phyloP scores from a whole-genome alignment of 768 basidiomycete species.

The Pleurotus giganteus region DNA sequence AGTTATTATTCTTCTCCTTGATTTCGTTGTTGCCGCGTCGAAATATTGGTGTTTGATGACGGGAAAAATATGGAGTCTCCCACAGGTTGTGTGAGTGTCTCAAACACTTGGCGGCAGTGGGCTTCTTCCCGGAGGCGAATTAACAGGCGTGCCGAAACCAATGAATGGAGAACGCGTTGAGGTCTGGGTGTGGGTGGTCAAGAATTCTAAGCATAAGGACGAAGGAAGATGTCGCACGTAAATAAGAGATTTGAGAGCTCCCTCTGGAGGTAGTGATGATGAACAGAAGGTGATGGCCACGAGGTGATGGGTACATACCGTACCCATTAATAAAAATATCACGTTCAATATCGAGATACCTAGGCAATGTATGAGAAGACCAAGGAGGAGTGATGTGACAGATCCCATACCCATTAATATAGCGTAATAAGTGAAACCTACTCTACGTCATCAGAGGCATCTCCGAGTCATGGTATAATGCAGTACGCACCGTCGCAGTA shows the following conservation, averaged over 20 bases:
- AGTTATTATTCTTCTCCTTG: no score
- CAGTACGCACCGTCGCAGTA: not conserved
- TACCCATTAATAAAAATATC: not conserved
- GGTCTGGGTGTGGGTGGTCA: not conserved
- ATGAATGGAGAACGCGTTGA: constrained; percentile 3
- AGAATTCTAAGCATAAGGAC: not conserved
- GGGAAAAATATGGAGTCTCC: not conserved
- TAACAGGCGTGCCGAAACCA: not conserved
- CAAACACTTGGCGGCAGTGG: not conserved
- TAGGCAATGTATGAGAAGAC: not conserved
- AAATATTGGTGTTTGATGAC: not conserved
- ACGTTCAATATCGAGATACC: not conserved
- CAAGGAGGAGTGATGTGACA: not conserved
- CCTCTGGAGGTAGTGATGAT: not conserved
- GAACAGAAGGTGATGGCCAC: not conserved
- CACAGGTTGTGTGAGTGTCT: not conserved
- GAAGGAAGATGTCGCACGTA: not conserved
- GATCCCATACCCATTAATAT: no score
- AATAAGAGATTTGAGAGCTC: not conserved
- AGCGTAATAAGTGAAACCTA: not conserved
- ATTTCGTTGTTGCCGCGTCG: no score
- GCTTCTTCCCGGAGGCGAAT: not conserved
- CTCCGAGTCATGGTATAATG: not conserved
- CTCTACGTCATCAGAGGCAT: not conserved
- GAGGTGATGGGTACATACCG: not conserved